Evolutionary conservation across 2,329 filamentous ascomycete genomes (phyloP), one percentile per base, ranked within the genome.

Genomic region (Xylaria arbuscula): DNA sequence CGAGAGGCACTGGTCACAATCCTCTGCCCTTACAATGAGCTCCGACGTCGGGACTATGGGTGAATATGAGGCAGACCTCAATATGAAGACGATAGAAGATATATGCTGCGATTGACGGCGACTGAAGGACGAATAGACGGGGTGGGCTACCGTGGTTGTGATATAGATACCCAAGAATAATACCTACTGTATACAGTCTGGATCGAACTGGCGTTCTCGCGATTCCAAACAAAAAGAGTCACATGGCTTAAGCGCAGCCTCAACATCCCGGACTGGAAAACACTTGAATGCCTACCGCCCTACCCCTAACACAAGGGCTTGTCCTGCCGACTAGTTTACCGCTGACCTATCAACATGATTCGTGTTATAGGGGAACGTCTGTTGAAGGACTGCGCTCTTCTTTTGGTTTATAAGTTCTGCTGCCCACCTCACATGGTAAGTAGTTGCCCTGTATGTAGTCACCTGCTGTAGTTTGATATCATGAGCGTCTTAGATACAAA

Each of bases 1-100:
- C 56, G 56, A 57, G 7, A 19, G 51, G 59, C n/a, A 17, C 55
- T 22, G 63, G 63, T 0, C 67, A 66, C 4, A 62, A 69, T 28
- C 67, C 67, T 38, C 3, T 58, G 17, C 62, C 67, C n/a, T 22
- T 68, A 40, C 57, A 53, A 6, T 68, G 38, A 68, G 32, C 28
- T 42, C 36, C 38, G 38, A 15, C 5, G 28, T 28, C 28, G 28
- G 5, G 28, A 28, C 28, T 28, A 28, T 28, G 28, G 2, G 5
- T 19, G 3, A 10, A 42, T 9, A 19, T 56, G 11, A 36, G 36
- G 13, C 36, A 13, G 54, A 19, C 36, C 19, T 36, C 36, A n/a
- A 56, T 22, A 19, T 4, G 5, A 42, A 28, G 45, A 45, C 15
- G n/a, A 45, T 50, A 24, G 5, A 28, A 28, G 5, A 28, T 28